Conservation (phyloP, 2,329 filamentous ascomycete species). For the Cladophialophora bantiana region DNA sequence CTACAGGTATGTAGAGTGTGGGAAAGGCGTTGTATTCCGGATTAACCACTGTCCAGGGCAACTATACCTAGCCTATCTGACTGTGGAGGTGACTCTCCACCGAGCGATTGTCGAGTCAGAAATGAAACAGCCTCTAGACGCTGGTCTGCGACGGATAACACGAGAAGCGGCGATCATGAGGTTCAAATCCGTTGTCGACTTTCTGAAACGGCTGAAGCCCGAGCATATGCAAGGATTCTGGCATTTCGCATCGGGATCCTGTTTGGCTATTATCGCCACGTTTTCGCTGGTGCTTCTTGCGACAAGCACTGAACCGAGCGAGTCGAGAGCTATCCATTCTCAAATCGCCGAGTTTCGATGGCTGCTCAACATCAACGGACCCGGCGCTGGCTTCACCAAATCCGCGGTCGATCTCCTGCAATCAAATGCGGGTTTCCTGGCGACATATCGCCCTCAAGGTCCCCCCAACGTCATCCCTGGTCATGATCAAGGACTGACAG, state of each 20-base stretch:
- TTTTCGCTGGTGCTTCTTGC: conserved; percentile 61
- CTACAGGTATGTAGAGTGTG: conserved; percentile 33
- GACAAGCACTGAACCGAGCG: conserved; percentile 8
- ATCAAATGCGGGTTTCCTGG: conserved; percentile 14
- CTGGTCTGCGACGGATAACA: conserved; percentile 88
- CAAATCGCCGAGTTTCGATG: conserved; percentile 24
- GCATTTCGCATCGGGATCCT: conserved; percentile 61
- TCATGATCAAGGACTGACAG: background rate
- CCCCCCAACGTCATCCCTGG: background rate
- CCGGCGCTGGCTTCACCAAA: conserved; percentile 19
- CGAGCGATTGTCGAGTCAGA: conserved; percentile 88
- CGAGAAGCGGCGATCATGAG: conserved; percentile 91
- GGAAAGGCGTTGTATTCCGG: background rate
- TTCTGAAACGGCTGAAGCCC: conserved; percentile 87
- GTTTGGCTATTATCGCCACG: conserved; percentile 91
- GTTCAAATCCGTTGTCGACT: conserved; percentile 94
- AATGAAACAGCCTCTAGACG: conserved; percentile 62
- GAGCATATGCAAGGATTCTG: conserved; percentile 86
- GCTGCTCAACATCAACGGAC: conserved; percentile 21
- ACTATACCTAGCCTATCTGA: conserved; percentile 90
- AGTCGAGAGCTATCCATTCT: conserved; percentile 14
- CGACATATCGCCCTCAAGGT: conserved; percentile 10
- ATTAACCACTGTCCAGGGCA: conserved; percentile 5
- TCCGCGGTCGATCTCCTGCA: conserved; percentile 14
- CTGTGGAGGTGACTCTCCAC: conserved; percentile 92